Evolutionary conservation across 2,329 filamentous ascomycete species (phyloP).

Genomic region (Beauveria asiatica): DNA sequence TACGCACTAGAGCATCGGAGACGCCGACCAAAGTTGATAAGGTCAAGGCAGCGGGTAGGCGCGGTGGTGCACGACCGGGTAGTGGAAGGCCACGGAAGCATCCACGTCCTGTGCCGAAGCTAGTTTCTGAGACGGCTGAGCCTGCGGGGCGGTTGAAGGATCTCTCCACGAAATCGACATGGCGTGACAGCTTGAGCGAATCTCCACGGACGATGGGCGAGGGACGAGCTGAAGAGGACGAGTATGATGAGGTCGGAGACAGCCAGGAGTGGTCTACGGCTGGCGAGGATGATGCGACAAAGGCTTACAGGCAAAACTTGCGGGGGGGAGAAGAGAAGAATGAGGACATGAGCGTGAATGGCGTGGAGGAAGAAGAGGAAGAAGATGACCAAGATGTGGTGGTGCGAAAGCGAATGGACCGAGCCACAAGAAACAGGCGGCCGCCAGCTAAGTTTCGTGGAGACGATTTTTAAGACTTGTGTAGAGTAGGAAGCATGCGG

Average conservation of each 20-base stretch:
- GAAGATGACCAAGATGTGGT: slow-evolving; percentile 25
- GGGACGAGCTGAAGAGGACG: neutral
- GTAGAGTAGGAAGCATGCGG: slow-evolving; percentile 13
- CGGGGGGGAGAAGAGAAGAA: neutral
- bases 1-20: slow-evolving; percentile 17
- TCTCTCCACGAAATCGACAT: neutral
- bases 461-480: slow-evolving; percentile 18
- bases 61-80: slow-evolving; percentile 29
- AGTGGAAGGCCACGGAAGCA: slow-evolving; percentile 33
- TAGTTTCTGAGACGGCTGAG: neutral
- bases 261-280: slow-evolving; percentile 14
- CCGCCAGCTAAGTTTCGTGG: slow-evolving; percentile 29
- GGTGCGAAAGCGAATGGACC: slow-evolving; percentile 19
- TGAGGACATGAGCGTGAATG: neutral
- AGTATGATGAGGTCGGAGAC: slow-evolving; percentile 19
- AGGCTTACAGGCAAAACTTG: neutral
- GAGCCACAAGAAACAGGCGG: slow-evolving; percentile 24
- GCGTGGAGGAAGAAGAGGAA: slow-evolving; percentile 13
- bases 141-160: neutral
- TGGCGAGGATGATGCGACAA: neutral
- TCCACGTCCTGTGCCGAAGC: slow-evolving; percentile 20
- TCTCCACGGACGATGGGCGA: neutral
- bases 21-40: slow-evolving; percentile 15
- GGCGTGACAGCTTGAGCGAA: neutral
- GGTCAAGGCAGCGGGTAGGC: slow-evolving; percentile 26